phyloP scores from a whole-genome alignment of 331 rosid species.

The Arachis monticola region DNA sequence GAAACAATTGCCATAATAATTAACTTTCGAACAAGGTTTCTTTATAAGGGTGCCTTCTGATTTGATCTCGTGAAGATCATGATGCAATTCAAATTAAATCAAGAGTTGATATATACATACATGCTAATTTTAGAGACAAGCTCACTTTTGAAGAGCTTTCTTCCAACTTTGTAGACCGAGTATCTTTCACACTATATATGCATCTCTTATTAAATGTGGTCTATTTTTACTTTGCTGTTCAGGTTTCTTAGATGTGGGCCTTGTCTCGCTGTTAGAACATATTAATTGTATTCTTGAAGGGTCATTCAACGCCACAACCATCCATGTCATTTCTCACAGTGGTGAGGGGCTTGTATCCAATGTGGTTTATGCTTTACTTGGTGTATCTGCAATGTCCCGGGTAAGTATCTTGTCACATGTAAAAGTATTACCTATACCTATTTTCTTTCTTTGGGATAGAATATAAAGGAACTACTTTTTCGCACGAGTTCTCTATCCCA shows the following conservation, averaged over 20 bases:
- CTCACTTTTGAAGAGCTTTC: neutral
- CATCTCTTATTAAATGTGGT: constrained; percentile 29
- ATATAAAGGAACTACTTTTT: constrained; percentile 2
- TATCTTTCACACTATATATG: constrained; percentile 7
- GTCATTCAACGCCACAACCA: constrained; percentile 65
- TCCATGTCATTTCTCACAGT: constrained; percentile 80
- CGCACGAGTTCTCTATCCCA: neutral
- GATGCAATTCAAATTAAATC: neutral
- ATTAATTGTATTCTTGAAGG: constrained; percentile 61
- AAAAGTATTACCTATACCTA: neutral
- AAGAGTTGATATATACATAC: neutral
- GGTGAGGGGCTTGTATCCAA: constrained; percentile 97
- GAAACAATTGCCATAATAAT: neutral
- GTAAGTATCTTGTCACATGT: constrained; percentile 46
- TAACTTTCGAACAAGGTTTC: neutral
- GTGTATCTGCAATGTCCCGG: constrained; percentile 99
- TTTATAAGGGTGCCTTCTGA: neutral
- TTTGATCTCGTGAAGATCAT: neutral
- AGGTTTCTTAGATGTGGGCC: constrained; percentile 93
- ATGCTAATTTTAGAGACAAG: neutral
- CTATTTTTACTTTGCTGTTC: constrained; percentile 33
- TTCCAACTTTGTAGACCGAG: constrained; percentile 7
- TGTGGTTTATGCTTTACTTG: constrained; percentile 93
- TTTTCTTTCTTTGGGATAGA: neutral
- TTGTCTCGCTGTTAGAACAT: constrained; percentile 71